These are phyloP conservation scores for Kwoniella shandongensis DNA, from an alignment of 768 basidiomycete genomes.

Conservation along the genomic window DNA sequence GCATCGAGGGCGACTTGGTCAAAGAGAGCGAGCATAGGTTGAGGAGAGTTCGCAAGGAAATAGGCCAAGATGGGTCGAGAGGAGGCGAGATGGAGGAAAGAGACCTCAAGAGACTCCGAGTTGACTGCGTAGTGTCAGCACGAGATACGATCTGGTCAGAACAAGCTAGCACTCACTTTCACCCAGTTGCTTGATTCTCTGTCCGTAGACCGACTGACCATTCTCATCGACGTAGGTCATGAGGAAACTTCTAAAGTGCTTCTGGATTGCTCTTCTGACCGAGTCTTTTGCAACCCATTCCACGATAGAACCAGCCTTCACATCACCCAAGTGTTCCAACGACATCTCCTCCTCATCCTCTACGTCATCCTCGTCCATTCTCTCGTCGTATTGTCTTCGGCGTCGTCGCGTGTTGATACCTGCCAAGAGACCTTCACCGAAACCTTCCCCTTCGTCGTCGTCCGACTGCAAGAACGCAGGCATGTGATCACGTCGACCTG, in stretches of 20 bases:
- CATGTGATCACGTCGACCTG: slow-evolving; percentile 73
- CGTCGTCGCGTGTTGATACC: slow-evolving; percentile 75
- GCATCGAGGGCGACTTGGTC: slow-evolving; percentile 92
- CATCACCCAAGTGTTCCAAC: slow-evolving; percentile 91
- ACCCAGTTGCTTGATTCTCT: slow-evolving; percentile 86
- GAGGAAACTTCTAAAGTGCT: slow-evolving; percentile 91
- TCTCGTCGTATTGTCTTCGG: slow-evolving; percentile 90
- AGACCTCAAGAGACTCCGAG: slow-evolving; percentile 94
- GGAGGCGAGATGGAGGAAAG: slow-evolving; percentile 87
- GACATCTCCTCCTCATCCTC: slow-evolving; percentile 77
- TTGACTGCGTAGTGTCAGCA: slow-evolving; percentile 64
- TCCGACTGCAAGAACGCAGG: slow-evolving; percentile 85
- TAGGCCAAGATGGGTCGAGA: slow-evolving; percentile 95
- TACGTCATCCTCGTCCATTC: slow-evolving; percentile 82
- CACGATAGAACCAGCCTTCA: slow-evolving; percentile 94
- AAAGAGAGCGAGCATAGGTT: slow-evolving; percentile 88
- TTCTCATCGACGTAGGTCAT: slow-evolving; percentile 94
- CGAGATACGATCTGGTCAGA: neutral
- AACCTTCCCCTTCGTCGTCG: slow-evolving; percentile 69
- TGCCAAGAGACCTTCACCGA: slow-evolving; percentile 64
- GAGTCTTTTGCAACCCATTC: slow-evolving; percentile 96
- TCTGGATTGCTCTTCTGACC: slow-evolving; percentile 82
- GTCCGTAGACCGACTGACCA: slow-evolving; percentile 88
- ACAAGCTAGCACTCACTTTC: slow-evolving; percentile 67
- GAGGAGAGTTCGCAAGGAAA: slow-evolving; percentile 92